Percentiles rank a stretch among this genome's conserved stretches.
phyloP scores from a whole-genome alignment of 176 grass and related monocot species.

The Aegilops bicornis region DNA sequence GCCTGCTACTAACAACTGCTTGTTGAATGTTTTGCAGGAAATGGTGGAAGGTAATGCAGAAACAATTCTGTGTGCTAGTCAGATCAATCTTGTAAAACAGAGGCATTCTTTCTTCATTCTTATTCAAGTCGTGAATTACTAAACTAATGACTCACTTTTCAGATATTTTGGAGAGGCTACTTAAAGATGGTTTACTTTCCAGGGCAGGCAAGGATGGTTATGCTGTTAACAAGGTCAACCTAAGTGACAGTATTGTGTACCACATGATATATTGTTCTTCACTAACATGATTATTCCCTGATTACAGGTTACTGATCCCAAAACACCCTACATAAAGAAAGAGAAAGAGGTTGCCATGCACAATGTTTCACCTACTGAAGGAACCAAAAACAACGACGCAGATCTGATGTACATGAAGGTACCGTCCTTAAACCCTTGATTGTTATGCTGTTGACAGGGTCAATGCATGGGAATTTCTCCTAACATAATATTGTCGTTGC shows the following conservation, averaged over 20 bases:
- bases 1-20: conserved; percentile 15
- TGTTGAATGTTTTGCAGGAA: conserved; percentile 63
- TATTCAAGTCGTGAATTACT: conserved; percentile 22
- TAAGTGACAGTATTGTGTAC: not conserved
- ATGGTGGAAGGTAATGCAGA: conserved; percentile 72
- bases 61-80: not conserved
- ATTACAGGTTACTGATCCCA: conserved; percentile 35
- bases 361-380: conserved; percentile 42
- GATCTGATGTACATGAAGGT: conserved; percentile 97
- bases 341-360: conserved; percentile 63
- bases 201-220: conserved; percentile 74
- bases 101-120: conserved; percentile 15
- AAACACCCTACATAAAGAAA: conserved; percentile 49
- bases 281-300: conserved; percentile 7
- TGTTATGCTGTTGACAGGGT: not conserved
- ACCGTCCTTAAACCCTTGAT: conserved; percentile 1
- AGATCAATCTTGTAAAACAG: conserved; percentile 2
- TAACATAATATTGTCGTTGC: conserved; percentile 30
- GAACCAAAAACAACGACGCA: conserved; percentile 34
- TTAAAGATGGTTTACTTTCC: conserved; percentile 70
- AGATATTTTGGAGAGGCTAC: conserved; percentile 89
- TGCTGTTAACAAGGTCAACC: conserved; percentile 74
- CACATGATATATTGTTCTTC: not conserved
- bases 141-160: conserved; percentile 27
- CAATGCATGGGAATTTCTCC: not conserved